Base-by-base conservation (phyloP, 2,329 filamentous ascomycete species). In the Hymenoscyphus occultus region DNA sequence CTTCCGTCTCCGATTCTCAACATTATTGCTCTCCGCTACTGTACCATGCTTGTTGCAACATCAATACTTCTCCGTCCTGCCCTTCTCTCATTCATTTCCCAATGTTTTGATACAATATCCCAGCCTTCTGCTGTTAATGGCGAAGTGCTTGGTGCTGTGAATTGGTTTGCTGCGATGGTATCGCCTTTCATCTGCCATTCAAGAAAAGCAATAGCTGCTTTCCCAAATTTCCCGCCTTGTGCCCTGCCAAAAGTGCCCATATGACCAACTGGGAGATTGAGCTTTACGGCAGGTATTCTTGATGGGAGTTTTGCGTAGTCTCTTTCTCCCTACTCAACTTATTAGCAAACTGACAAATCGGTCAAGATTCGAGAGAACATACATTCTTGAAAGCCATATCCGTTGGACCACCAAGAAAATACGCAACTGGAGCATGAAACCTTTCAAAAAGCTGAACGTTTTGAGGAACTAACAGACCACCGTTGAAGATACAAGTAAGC, bases 341-440 rank as follows among this genome's bases (percentile, higher is more conserved):
- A 51, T 51, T 51, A 51, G 45, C 45, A 22, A 51, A 19, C 5
- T 51, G 45, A 51, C 45, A 2, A 22, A 51, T 22, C 12, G 9
- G 3, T 22, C 45, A 3, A 51, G 45, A 22, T 22, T 51, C 6
- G 2, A 10, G 45, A 10, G n/a, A 3, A 7, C 2, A 19, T 51
- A 51, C 45, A 51, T 51, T 51, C n/a, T 51, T 51, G 45, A 51
- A 51, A 51, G 45, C 45, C 45, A 51, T 51, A 22, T 51, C 45
- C 45, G 45, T 51, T 51, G 45, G n/a, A 22, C 45, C 45, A 51
- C 45, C 45, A 7, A 51, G n/a, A 51, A 51, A 51, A 51, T 51
- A 22, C 6, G n/a, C 45, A 22, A 51, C 22, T 51, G 45, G n/a
- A 22, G 45, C n/a, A 51, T 51, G 45, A 6, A 51, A 19, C 7